Evolutionary conservation across 352 stramenopile species (phyloP).

Genomic region (Globisporangium alternatum): DNA sequence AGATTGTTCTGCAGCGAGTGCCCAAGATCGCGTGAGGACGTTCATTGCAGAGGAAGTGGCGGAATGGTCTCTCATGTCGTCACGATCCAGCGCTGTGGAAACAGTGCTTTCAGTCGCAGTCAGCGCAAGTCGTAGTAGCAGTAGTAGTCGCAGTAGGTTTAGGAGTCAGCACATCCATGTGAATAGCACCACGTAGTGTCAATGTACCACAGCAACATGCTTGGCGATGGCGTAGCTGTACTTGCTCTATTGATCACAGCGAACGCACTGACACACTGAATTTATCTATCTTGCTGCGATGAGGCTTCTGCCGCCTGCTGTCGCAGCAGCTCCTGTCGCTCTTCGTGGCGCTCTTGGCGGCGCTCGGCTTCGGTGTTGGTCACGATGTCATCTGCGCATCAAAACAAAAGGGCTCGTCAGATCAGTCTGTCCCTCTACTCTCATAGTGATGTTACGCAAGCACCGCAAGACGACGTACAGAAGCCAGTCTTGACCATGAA

Average conservation of each 20-base stretch:
- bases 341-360: constrained; percentile 57
- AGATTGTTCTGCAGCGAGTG: constrained; percentile 57
- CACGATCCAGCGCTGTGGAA: not conserved
- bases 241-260: constrained; percentile 11
- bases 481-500: constrained; percentile 91
- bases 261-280: not conserved
- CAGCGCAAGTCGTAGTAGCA: constrained; percentile 2
- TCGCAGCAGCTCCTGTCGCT: constrained; percentile 42
- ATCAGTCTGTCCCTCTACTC: not conserved
- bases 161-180: constrained; percentile 5
- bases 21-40: constrained; percentile 26
- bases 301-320: constrained; percentile 3
- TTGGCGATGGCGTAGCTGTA: not conserved
- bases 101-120: not conserved
- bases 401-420: not conserved
- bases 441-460: not conserved
- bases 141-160: not conserved
- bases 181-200: constrained; percentile 1
- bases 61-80: not conserved
- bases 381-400: constrained; percentile 75
- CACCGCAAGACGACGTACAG: constrained; percentile 40
- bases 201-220: not conserved
- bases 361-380: constrained; percentile 74
- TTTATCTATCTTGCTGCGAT: constrained; percentile 6
- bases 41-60: not conserved